These are phyloP conservation scores for Claviceps digitariae DNA, from an alignment of 2,329 filamentous ascomycete species.

Conservation along the genomic window DNA sequence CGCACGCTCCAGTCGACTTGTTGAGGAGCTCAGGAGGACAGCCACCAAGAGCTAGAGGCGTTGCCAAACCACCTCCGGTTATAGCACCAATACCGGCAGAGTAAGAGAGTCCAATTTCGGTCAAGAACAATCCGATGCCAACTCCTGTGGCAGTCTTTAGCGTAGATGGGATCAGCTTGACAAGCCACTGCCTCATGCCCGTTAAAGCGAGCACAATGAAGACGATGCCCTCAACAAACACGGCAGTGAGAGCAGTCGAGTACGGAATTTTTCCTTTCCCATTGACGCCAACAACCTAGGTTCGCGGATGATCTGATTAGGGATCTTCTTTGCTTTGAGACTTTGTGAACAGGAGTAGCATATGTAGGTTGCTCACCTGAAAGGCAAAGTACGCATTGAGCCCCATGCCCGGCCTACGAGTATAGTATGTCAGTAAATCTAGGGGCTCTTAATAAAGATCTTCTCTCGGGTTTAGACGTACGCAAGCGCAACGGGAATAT, in stretches of 20 bases:
- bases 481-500: conserved; percentile 46
- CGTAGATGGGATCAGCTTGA: conserved; percentile 49
- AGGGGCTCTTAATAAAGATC: too few relatives aligned
- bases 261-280: conserved; percentile 45
- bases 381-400: conserved; percentile 56
- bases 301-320: not conserved
- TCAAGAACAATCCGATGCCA: conserved; percentile 51
- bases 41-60: conserved; percentile 65
- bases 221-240: conserved; percentile 52
- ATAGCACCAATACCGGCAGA: conserved; percentile 72
- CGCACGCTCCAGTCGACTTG: conserved; percentile 33
- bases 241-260: conserved; percentile 45
- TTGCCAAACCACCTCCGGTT: conserved; percentile 49
- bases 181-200: conserved; percentile 61
- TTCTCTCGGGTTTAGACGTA: conserved; percentile 9
- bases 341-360: not conserved
- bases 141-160: conserved; percentile 54
- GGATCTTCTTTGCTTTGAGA: not conserved
- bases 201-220: conserved; percentile 51
- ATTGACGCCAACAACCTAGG: conserved; percentile 42
- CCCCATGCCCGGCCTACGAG: conserved; percentile 48
- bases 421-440: conserved; percentile 1
- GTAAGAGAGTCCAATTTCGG: conserved; percentile 57
- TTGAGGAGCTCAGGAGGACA: conserved; percentile 47
- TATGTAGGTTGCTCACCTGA: conserved; percentile 22